Percentiles rank a stretch among this genome's conserved stretches.
phyloP scores from a whole-genome alignment of 1,284 basidiomycete species.

The Calocybe gambosa region DNA sequence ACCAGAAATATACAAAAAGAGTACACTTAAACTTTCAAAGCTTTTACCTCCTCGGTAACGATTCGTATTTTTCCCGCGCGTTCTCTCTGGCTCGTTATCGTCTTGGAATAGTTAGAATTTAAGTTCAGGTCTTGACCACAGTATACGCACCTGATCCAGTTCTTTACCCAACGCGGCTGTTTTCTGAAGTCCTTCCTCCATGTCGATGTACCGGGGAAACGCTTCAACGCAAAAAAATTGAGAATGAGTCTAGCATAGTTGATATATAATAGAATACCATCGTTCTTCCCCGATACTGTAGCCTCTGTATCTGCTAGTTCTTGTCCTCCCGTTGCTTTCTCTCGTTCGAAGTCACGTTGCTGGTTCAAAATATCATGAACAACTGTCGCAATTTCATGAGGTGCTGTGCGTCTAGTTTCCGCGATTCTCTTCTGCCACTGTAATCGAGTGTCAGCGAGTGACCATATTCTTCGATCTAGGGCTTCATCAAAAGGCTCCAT shows the following conservation, averaged over 20 bases:
- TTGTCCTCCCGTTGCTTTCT: conserved; percentile 15
- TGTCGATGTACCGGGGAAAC: conserved; percentile 9
- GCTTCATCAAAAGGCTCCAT: conserved; percentile 78
- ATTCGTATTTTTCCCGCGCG: conserved; percentile 35
- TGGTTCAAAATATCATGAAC: conserved; percentile 42
- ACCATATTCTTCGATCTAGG: conserved; percentile 69
- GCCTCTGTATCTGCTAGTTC: conserved; percentile 18
- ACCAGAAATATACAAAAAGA: not conserved
- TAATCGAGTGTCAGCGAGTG: conserved; percentile 58
- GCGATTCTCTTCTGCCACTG: conserved; percentile 65
- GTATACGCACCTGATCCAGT: conserved; percentile 41
- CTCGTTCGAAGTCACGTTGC: conserved; percentile 34
- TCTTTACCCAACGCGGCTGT: conserved; percentile 39
- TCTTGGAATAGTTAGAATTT: conserved; percentile 26
- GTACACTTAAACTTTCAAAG: conserved; percentile 38
- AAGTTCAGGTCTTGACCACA: not conserved
- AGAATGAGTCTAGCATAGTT: not conserved
- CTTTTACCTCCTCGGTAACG: conserved; percentile 40
- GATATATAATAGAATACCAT: conserved; percentile 16
- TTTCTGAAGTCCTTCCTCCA: conserved; percentile 26
- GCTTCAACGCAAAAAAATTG: not conserved
- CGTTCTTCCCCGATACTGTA: conserved; percentile 9
- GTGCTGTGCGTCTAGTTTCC: conserved; percentile 51
- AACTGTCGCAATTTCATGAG: conserved; percentile 43
- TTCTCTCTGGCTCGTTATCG: conserved; percentile 36